Base-by-base conservation (phyloP, 1,284 basidiomycete genomes). In the Cryptococcus floricola region DNA sequence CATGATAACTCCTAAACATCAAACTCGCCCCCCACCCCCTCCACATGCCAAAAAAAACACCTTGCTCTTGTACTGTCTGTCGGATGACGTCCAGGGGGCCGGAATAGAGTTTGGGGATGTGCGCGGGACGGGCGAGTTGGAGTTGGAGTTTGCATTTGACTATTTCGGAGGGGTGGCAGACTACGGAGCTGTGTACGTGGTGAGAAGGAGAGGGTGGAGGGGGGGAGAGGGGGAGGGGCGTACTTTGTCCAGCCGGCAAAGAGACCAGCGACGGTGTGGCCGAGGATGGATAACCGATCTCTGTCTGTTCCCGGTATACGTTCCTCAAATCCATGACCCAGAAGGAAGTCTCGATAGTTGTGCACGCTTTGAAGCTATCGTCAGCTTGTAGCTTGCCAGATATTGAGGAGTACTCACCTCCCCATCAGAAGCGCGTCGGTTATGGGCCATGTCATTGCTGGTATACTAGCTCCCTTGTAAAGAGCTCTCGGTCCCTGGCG, bases 401-500 rank as follows among this genome's bases (percentile, higher is more conserved):
- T 37, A 48, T n/a, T 5, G 48, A 18, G 8, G 49, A 13, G 28
- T n/a, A 56, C 67, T 42, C 53, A 74, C 73, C 70, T 72, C 19
- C 76, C 76, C 71, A 78, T 77, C 37, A 78, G 54, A 39, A 78
- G 71, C 9, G 72, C 67, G 59, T 78, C 77, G 6, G 73, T 77
- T 19, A 77, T 69, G 5, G 70, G 69, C 77, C 77, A 78, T 34
- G 73, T 70, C 34, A 78, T 57, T n/a, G 77, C 77, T 0, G 76
- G 76, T 14, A 74, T 66, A 9, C 71, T 70, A 6, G 76, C 75
- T 37, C 76, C 76, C 56, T 76, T 76, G 57, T 78, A 78, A 48
- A 78, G 56, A 13, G 75, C 75, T 39, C 64, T 34, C 2, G 71
- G 63, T 5, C 75, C 75, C 65, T 72, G 51, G 13, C 7, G 10